Evolutionary conservation across 371 early-diverging fungal genomes (phyloP), one percentile per base, ranked within the genome.

Genomic region (Mucor plumbeus): DNA sequence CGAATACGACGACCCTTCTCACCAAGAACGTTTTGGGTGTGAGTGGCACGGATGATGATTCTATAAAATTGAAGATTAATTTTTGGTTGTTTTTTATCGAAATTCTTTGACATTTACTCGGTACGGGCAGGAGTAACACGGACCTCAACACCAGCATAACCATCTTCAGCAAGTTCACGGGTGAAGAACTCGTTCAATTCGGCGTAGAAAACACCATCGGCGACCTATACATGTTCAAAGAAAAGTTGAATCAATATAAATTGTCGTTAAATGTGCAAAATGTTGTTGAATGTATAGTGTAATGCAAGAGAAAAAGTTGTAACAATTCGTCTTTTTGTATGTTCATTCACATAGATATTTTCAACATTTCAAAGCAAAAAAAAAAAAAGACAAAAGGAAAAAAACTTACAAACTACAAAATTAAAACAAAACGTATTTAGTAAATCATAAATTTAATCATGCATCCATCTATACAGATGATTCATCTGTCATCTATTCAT

Each of bases 141-240:
- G 84, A 99, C 96, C 85, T 99, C 99, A 84, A 99, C 96, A 79
- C 99, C 99, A 76, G 99, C 90, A 81, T 94, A 96, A 71, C 94
- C 94, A 76, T 95, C 94, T 75, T 90, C 91, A 69, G 91, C 91
- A 85, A 94, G 84, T 86, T 95, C 91, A 81, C 97, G 96, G 80
- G 94, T 92, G 26, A 26, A 26, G 26, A 26, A 26, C 26, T 26
- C 26, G 26, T 26, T 26, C 26, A 26, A 26, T 26, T 26, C 26
- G 26, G 26, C 26, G 26, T 26, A 26, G 26, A 26, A 26, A 26
- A 26, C 26, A 26, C 26, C 99, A 90, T 99, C 99, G 86, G 97
- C 97, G 80, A 99, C 95, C 85, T 80, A 74, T 91, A 47, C 17
- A 47, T 19, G 17, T 9, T 1, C 6, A 19, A 47, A n/a, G n/a